Conservation (phyloP, 305 asterid species). For the Solanum hybrid region DNA sequence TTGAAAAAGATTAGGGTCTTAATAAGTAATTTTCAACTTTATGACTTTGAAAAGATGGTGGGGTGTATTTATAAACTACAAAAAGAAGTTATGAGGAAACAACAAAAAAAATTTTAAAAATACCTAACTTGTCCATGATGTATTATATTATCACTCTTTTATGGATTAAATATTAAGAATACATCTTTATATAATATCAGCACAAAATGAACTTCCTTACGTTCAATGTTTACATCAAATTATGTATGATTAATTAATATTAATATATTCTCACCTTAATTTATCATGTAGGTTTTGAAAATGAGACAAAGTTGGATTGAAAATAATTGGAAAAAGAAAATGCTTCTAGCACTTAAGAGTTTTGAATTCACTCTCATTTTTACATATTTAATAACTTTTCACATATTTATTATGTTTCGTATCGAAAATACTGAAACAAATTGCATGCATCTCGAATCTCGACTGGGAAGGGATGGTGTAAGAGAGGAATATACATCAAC, state of each 20-base stretch:
- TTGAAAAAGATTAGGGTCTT: neutral
- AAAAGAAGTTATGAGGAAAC: neutral
- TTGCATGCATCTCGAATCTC: accelerated
- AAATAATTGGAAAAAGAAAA: neutral
- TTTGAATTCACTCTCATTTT: neutral
- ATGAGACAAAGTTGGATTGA: neutral
- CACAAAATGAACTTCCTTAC: neutral
- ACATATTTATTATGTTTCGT: neutral
- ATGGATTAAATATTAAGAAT: neutral
- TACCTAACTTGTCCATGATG: neutral
- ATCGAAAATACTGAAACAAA: neutral
- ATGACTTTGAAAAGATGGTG: neutral
- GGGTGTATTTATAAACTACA: neutral
- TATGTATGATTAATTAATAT: neutral
- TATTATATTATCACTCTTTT: neutral
- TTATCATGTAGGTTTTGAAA: neutral
- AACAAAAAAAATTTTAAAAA: too few species aligned
- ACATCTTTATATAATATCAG: neutral
- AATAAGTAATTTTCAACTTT: neutral
- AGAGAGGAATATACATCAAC: neutral
- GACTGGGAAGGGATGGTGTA: too few species aligned
- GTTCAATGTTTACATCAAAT: neutral
- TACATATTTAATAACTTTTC: neutral
- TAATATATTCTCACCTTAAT: neutral
- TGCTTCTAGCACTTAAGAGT: neutral